Conservation (phyloP, 768 basidiomycete genomes). For the Daedaleopsis nitida region DNA sequence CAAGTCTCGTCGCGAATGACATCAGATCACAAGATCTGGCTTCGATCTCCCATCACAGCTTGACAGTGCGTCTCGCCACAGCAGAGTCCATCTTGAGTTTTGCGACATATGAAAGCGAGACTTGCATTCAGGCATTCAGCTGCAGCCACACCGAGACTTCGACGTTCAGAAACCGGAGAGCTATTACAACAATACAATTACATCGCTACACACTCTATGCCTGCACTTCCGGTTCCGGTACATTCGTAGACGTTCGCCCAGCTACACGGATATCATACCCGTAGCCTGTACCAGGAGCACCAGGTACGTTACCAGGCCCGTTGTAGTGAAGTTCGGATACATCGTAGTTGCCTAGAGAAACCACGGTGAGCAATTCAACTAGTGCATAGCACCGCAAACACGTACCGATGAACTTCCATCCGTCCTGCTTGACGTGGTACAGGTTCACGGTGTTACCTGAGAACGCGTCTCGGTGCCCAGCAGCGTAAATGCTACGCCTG, state of each 20-base stretch:
- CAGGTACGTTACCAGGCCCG: conserved; percentile 70
- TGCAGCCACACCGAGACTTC: neutral
- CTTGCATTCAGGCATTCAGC: no score
- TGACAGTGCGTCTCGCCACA: no score
- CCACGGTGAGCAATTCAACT: neutral
- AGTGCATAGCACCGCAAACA: conserved; percentile 10
- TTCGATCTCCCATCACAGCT: no score
- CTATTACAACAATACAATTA: conserved; percentile 21
- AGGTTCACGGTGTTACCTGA: conserved; percentile 96
- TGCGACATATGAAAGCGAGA: no score
- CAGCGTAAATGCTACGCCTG: conserved; percentile 92
- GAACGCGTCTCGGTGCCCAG: conserved; percentile 95
- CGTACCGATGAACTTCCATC: conserved; percentile 95
- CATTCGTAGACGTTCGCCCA: conserved; percentile 55
- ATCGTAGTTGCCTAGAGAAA: conserved; percentile 81
- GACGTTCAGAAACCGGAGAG: neutral
- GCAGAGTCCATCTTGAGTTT: no score
- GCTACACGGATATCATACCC: conserved; percentile 76
- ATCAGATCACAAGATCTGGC: conserved; percentile 4
- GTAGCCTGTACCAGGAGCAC: conserved; percentile 67
- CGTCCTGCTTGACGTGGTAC: conserved; percentile 92
- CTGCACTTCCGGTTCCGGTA: conserved; percentile 33
- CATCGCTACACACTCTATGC: conserved; percentile 25
- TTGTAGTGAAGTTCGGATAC: conserved; percentile 90
- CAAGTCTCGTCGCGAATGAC: neutral